Evolutionary conservation across 495 filamentous ascomycete genomes (phyloP).

Genomic region (Neohortaea acidophila): DNA sequence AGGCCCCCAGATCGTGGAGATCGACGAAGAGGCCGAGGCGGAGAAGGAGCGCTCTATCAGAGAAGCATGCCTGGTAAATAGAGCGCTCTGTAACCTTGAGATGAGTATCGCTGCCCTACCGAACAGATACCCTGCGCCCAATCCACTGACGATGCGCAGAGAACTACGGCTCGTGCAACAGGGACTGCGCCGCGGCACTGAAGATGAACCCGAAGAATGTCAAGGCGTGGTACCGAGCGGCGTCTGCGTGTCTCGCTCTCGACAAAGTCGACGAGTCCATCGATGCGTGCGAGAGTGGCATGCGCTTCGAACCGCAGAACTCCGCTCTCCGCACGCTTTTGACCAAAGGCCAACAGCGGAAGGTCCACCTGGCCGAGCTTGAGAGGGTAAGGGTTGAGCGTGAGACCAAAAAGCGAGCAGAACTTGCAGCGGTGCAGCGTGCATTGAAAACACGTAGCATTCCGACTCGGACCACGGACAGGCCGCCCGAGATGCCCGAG

Average conservation of each 20-base stretch:
- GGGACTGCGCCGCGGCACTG: slow-evolving; percentile 68
- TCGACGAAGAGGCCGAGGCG: slow-evolving; percentile 34
- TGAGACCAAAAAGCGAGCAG: slow-evolving; percentile 32
- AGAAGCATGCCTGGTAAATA: slow-evolving; percentile 68
- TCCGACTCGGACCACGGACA: slow-evolving; percentile 43
- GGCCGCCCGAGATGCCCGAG: slow-evolving; percentile 67
- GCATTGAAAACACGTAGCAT: slow-evolving; percentile 68
- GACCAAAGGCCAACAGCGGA: slow-evolving; percentile 18
- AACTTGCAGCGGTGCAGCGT: slow-evolving; percentile 44
- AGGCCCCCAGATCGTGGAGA: slow-evolving; percentile 27
- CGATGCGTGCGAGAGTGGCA: slow-evolving; percentile 55
- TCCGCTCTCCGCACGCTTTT: slow-evolving; percentile 34
- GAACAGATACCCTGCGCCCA: slow-evolving; percentile 4
- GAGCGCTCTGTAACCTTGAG: slow-evolving; percentile 73
- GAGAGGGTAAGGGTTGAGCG: slow-evolving; percentile 31
- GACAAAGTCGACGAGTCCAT: slow-evolving; percentile 58
- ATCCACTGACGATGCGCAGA: slow-evolving; percentile 31
- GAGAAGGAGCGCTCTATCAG: slow-evolving; percentile 44
- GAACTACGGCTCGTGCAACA: slow-evolving; percentile 71
- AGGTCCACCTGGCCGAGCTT: slow-evolving; percentile 19
- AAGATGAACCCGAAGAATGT: slow-evolving; percentile 60
- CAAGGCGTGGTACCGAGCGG: slow-evolving; percentile 80
- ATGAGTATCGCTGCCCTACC: slow-evolving; percentile 34
- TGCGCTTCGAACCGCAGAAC: slow-evolving; percentile 50
- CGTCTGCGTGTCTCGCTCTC: slow-evolving; percentile 57